Conservation (phyloP, 192 early-diverging fungal genomes). For the Spizellomyces punctatus region DNA sequence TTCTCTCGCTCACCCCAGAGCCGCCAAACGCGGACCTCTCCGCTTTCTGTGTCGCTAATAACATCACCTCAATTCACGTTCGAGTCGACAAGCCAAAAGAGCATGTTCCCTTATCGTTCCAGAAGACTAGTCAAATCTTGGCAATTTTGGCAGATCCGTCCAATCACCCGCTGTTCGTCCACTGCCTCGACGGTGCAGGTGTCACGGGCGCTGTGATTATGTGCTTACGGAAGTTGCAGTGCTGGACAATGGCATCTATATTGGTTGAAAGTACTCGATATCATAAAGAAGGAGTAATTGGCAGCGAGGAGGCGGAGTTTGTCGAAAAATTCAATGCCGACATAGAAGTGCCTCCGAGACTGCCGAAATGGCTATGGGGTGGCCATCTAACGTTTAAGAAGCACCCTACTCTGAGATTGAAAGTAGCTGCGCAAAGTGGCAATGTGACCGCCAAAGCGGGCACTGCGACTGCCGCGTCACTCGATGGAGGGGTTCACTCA, state of each 20-base stretch:
- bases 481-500: neutral
- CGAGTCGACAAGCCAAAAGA: conserved; percentile 80
- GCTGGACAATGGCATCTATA: conserved; percentile 77
- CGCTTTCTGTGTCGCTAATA: conserved; percentile 64
- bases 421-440: conserved; percentile 15
- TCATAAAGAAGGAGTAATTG: conserved; percentile 52
- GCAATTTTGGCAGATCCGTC: conserved; percentile 74
- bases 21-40: conserved; percentile 60
- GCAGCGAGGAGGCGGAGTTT: conserved; percentile 75
- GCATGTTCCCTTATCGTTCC: conserved; percentile 82
- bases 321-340: conserved; percentile 77
- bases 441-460: neutral
- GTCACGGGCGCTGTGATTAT: conserved; percentile 83
- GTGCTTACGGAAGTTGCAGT: conserved; percentile 87
- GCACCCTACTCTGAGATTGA: conserved; percentile 69
- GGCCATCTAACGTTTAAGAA: conserved; percentile 64
- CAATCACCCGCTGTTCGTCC: conserved; percentile 80
- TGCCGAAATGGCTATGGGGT: conserved; percentile 74
- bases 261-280: conserved; percentile 38
- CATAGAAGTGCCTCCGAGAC: conserved; percentile 41
- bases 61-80: conserved; percentile 70
- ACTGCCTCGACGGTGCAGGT: conserved; percentile 88
- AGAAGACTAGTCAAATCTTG: conserved; percentile 60
- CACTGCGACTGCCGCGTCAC: neutral
- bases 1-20: conserved; percentile 84